phyloP scores from a whole-genome alignment of 2,329 filamentous ascomycete genomes.

The Bisporella sp. region DNA sequence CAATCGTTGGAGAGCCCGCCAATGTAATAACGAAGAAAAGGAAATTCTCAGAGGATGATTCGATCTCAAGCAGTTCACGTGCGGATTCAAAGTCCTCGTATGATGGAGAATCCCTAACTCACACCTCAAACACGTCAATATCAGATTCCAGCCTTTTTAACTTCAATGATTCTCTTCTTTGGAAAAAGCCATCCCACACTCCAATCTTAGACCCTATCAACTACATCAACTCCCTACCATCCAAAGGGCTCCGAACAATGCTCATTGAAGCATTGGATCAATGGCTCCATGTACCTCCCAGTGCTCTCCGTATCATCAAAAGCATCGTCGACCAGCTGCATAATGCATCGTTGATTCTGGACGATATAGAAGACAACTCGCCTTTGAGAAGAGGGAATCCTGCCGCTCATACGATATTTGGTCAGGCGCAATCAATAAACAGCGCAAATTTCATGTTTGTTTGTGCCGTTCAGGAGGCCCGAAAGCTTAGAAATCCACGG shows the following conservation, averaged over 20 bases:
- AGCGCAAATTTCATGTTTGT: neutral
- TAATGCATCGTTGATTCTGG: neutral
- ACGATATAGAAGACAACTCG: neutral
- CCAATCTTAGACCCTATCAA: neutral
- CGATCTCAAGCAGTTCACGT: neutral
- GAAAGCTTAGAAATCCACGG: neutral
- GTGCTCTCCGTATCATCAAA: neutral
- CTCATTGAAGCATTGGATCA: neutral
- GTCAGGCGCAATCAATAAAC: neutral
- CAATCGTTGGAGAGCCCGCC: neutral
- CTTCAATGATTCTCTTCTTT: neutral
- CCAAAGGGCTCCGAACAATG: neutral
- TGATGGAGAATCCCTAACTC: neutral
- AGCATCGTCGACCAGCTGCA: neutral
- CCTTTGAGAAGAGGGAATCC: neutral
- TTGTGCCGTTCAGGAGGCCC: neutral
- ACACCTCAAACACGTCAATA: neutral
- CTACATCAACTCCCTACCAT: neutral
- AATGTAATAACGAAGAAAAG: neutral
- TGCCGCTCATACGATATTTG: neutral
- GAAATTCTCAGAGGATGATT: neutral
- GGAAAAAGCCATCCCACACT: neutral
- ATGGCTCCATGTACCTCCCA: neutral
- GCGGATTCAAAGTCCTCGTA: neutral
- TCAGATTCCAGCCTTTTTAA: too few species aligned